These are phyloP conservation scores for Tetrastigma voinierianum DNA, from an alignment of 164 flowering plant species.

Conservation along the genomic window DNA sequence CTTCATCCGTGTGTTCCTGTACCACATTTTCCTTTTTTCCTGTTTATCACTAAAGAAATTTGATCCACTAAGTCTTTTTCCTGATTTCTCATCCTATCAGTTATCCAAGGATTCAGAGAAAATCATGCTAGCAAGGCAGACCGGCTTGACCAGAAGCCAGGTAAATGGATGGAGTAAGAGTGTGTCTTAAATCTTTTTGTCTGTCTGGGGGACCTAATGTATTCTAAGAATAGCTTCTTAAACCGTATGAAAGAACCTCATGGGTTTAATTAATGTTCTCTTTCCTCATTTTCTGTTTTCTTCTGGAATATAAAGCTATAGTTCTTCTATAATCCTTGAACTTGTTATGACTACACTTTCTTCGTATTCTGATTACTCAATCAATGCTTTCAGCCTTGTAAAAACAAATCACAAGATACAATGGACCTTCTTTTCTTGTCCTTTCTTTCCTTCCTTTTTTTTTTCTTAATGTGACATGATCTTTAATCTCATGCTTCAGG, in stretches of 20 bases:
- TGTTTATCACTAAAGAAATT: not conserved
- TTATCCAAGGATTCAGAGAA: conserved; percentile 66
- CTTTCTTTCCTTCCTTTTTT: too few relatives aligned
- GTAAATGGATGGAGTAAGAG: conserved; percentile 14
- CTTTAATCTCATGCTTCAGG: conserved; percentile 25
- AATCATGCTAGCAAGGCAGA: conserved; percentile 40
- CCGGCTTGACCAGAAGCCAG: conserved; percentile 45
- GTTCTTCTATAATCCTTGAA: not conserved
- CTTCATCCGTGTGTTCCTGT: conserved; percentile 74
- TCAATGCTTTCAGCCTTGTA: not conserved
- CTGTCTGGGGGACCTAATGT: not conserved
- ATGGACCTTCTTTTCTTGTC: not conserved
- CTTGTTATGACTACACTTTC: not conserved
- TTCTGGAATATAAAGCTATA: not conserved
- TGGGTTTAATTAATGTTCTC: too few relatives aligned
- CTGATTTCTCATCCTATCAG: conserved; percentile 30
- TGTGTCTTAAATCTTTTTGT: not conserved
- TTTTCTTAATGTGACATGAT: not conserved
- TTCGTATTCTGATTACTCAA: not conserved
- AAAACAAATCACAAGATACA: not conserved
- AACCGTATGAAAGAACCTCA: not conserved
- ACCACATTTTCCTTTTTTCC: not conserved
- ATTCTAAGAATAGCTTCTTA: not conserved
- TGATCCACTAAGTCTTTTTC: conserved; percentile 9
- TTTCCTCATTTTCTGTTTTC: not conserved